A percentile compares a stretch with the other conserved stretches of the same genome.
These are phyloP conservation scores for Limnanthes douglasii DNA, from an alignment of 345 rosid genomes.

Conservation along the genomic window DNA sequence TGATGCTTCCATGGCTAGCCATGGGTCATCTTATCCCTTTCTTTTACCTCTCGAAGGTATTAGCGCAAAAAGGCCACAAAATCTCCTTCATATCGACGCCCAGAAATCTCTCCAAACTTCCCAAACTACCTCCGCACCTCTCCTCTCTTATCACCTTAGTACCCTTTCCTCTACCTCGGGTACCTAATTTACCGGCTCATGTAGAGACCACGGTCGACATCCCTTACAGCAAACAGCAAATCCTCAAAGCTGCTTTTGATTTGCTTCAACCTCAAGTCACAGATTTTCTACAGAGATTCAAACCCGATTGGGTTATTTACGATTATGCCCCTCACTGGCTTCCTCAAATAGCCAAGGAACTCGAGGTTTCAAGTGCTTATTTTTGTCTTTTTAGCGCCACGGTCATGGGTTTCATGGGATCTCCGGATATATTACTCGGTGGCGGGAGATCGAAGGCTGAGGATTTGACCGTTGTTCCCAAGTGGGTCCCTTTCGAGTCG, in stretches of 20 bases:
- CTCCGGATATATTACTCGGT: constrained; percentile 7
- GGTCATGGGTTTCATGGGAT: constrained; percentile 16
- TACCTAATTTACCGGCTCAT: constrained; percentile 6
- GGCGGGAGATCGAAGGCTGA: constrained; percentile 16
- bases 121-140: constrained; percentile 14
- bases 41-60: constrained; percentile 18
- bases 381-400: constrained; percentile 23
- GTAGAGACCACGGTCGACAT: constrained; percentile 30
- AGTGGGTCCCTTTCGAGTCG: constrained; percentile 29
- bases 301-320: constrained; percentile 30
- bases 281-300: constrained; percentile 10
- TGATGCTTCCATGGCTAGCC: constrained; percentile 33
- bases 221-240: constrained; percentile 18
- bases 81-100: constrained; percentile 24
- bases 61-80: constrained; percentile 24
- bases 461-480: constrained; percentile 26
- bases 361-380: constrained; percentile 18
- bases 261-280: constrained; percentile 11
- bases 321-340: constrained; percentile 43
- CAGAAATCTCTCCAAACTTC: constrained; percentile 17
- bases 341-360: constrained; percentile 15
- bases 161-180: constrained; percentile 13
- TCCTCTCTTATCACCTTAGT: constrained; percentile 11
- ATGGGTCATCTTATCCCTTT: constrained; percentile 32
- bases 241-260: constrained; percentile 34